Evolutionary conservation across 1,284 basidiomycete species (phyloP).

Genomic region (Rhodofomes roseus): DNA sequence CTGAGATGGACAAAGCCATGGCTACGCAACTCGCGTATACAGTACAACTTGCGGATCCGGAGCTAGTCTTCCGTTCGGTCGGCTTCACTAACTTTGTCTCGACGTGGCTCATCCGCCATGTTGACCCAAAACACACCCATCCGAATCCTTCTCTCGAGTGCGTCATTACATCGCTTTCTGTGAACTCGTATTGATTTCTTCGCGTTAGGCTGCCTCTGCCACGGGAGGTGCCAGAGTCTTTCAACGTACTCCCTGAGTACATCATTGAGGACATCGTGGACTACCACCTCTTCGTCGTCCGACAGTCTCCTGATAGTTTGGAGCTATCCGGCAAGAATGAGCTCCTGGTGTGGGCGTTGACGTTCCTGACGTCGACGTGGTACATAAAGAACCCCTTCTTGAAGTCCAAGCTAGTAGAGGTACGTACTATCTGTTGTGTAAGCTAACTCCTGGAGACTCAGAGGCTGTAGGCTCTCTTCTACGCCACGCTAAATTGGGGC

Average conservation of each 20-base stretch:
- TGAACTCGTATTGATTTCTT: not conserved
- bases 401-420: constrained; percentile 96
- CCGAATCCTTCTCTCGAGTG: constrained; percentile 70
- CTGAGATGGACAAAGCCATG: constrained; percentile 66
- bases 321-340: constrained; percentile 83
- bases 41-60: constrained; percentile 85
- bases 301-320: constrained; percentile 76
- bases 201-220: constrained; percentile 76
- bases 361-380: constrained; percentile 91
- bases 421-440: constrained; percentile 25
- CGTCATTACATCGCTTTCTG: constrained; percentile 26
- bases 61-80: constrained; percentile 77
- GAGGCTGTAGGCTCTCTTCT: constrained; percentile 73
- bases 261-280: constrained; percentile 94
- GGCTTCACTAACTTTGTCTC: constrained; percentile 89
- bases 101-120: constrained; percentile 91
- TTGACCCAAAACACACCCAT: constrained; percentile 82
- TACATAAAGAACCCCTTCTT: constrained; percentile 99
- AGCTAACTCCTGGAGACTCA: not conserved
- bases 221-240: constrained; percentile 78
- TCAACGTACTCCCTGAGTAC: constrained; percentile 92
- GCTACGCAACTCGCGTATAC: constrained; percentile 77
- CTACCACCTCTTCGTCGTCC: constrained; percentile 80
- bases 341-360: constrained; percentile 86
- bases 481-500: constrained; percentile 76